Evolutionary conservation across 768 basidiomycete genomes (phyloP).

Genomic region (Rhodotorula taiwanensis): DNA sequence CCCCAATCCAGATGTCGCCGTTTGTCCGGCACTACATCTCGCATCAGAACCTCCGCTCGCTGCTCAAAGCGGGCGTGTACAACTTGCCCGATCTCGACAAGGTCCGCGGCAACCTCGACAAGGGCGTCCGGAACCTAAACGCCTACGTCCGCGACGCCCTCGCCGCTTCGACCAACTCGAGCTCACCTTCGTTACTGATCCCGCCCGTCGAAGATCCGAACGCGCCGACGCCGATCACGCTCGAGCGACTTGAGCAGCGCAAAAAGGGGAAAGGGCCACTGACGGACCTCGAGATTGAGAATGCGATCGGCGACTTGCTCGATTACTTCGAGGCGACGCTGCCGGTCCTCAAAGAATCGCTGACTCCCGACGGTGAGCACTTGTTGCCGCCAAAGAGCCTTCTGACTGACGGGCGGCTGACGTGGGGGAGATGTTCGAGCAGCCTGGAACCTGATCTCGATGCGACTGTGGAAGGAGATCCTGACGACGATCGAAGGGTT

Average conservation of each 20-base stretch:
- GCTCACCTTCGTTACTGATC: conserved; percentile 20
- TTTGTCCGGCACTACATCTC: conserved; percentile 55
- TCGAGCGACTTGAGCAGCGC: conserved; percentile 42
- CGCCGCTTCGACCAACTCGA: conserved; percentile 25
- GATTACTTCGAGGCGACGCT: conserved; percentile 95
- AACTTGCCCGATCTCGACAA: conserved; percentile 77
- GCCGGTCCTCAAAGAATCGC: conserved; percentile 77
- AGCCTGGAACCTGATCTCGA: conserved; percentile 69
- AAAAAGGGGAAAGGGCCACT: conserved; percentile 49
- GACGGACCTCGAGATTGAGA: conserved; percentile 88
- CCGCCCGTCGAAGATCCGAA: conserved; percentile 49
- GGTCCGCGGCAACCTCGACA: conserved; percentile 55
- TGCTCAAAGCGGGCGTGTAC: conserved; percentile 28
- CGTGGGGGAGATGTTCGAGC: not conserved
- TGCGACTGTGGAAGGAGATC: conserved; percentile 92
- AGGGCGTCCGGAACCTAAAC: conserved; percentile 59
- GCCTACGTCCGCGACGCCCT: conserved; percentile 42
- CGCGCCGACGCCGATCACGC: conserved; percentile 65
- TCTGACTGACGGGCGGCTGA: no score
- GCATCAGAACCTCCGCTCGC: conserved; percentile 32
- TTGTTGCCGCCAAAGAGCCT: no score
- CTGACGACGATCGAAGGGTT: conserved; percentile 74
- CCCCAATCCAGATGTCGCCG: conserved; percentile 69
- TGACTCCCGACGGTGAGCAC: conserved; percentile 71
- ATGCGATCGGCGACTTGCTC: conserved; percentile 81